These are phyloP conservation scores for Acacia confusa DNA, from an alignment of 306 rosid species.

Conservation along the genomic window DNA sequence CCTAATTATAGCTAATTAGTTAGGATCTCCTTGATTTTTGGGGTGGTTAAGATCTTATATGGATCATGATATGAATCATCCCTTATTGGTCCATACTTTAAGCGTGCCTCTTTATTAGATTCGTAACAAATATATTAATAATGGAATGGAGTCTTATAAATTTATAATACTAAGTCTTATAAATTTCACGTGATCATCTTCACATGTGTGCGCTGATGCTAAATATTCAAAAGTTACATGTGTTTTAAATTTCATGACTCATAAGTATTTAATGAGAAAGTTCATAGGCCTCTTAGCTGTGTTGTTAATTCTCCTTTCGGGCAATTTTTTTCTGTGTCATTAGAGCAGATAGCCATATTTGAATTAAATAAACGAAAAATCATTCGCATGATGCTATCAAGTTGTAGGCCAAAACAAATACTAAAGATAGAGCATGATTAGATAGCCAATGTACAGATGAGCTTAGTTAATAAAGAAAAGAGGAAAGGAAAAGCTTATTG, in stretches of 20 bases:
- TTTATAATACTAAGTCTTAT: no score
- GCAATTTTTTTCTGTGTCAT: neutral
- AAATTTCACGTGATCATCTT: slow-evolving; percentile 14
- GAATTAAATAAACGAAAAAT: neutral
- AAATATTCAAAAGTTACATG: no score
- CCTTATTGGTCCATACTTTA: no score
- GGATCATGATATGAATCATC: no score
- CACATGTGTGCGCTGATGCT: no score
- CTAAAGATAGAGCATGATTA: slow-evolving; percentile 15
- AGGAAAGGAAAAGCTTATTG: slow-evolving; percentile 12
- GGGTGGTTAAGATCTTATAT: no score
- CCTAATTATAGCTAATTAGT: no score
- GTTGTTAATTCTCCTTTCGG: neutral
- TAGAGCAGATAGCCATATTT: neutral
- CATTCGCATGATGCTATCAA: neutral
- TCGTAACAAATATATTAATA: no score
- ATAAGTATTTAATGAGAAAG: neutral
- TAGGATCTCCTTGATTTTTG: no score
- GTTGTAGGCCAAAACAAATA: slow-evolving; percentile 26
- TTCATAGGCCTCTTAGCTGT: neutral
- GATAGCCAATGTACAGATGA: neutral
- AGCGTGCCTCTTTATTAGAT: no score
- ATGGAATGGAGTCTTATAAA: no score
- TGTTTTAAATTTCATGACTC: slow-evolving; percentile 21
- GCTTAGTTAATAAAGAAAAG: neutral